Conservation (phyloP, 2,329 filamentous ascomycete genomes). For the Herpomyces periplanetae region DNA sequence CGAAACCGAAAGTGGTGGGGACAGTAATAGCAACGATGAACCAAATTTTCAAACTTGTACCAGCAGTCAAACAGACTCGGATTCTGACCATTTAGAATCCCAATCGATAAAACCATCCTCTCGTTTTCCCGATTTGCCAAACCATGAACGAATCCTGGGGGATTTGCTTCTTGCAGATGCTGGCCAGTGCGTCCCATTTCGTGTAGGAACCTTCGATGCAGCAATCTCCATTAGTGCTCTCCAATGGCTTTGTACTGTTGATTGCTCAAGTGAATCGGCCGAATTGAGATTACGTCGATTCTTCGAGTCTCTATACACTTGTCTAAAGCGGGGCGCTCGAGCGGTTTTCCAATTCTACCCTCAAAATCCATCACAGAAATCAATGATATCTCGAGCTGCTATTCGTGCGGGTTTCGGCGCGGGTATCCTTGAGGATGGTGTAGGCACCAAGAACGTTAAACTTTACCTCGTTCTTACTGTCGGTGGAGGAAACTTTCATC, state of each 20-base stretch:
- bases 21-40: too few species aligned
- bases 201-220: constrained; percentile 64
- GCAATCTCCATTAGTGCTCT: constrained; percentile 78
- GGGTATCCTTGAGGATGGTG: constrained; percentile 72
- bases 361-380: constrained; percentile 61
- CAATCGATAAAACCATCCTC: too few species aligned
- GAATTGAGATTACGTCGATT: constrained; percentile 41
- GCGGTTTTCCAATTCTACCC: constrained; percentile 96
- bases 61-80: too few species aligned
- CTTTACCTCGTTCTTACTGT: constrained; percentile 82
- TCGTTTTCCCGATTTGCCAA: too few species aligned
- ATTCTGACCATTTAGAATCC: too few species aligned
- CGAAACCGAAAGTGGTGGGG: too few species aligned
- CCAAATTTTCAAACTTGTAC: too few species aligned
- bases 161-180: constrained; percentile 83
- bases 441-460: constrained; percentile 81
- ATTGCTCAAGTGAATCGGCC: constrained; percentile 44
- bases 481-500: constrained; percentile 17
- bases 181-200: constrained; percentile 74
- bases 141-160: too few species aligned
- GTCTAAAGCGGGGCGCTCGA: constrained; percentile 38
- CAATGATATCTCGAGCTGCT: constrained; percentile 64
- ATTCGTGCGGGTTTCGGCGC: constrained; percentile 82
- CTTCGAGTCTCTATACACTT: constrained; percentile 66
- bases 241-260: constrained; percentile 95